Evolutionary conservation across 768 basidiomycete genomes (phyloP).

Genomic region (Lentinula sp.): DNA sequence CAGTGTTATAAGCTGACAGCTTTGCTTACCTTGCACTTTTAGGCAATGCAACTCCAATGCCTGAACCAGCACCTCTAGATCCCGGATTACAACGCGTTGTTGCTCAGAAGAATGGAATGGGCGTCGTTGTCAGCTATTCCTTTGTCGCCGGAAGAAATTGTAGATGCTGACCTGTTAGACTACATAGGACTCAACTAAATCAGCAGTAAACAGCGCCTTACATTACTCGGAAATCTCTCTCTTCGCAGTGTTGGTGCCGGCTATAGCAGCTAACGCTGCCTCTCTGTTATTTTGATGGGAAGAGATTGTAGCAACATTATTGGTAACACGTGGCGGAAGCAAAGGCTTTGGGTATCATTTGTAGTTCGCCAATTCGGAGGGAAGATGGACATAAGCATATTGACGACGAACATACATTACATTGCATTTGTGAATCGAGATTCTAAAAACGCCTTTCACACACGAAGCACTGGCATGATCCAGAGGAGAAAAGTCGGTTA

Average conservation of each 20-base stretch:
- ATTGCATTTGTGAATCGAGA: neutral
- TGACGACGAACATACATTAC: neutral
- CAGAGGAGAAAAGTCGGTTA: slow-evolving; percentile 21
- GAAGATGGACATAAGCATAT: neutral
- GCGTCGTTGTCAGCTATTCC: neutral
- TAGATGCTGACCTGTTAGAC: neutral
- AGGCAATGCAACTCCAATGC: neutral
- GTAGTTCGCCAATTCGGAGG: neutral
- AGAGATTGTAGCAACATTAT: neutral
- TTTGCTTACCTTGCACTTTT: neutral
- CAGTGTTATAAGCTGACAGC: neutral
- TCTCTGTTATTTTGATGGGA: neutral
- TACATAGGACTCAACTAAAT: neutral
- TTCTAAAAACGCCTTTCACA: neutral
- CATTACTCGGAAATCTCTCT: neutral
- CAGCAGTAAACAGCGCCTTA: neutral
- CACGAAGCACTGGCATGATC: neutral
- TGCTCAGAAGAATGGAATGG: neutral
- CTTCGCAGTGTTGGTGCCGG: neutral
- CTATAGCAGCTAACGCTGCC: neutral
- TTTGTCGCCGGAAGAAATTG: neutral
- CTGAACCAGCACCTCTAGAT: slow-evolving; percentile 1
- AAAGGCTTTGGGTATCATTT: no score
- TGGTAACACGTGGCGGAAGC: no score
- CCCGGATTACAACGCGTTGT: neutral